phyloP scores from a whole-genome alignment of 2,329 filamentous ascomycete species.

The Aspergillus fijiensis region DNA sequence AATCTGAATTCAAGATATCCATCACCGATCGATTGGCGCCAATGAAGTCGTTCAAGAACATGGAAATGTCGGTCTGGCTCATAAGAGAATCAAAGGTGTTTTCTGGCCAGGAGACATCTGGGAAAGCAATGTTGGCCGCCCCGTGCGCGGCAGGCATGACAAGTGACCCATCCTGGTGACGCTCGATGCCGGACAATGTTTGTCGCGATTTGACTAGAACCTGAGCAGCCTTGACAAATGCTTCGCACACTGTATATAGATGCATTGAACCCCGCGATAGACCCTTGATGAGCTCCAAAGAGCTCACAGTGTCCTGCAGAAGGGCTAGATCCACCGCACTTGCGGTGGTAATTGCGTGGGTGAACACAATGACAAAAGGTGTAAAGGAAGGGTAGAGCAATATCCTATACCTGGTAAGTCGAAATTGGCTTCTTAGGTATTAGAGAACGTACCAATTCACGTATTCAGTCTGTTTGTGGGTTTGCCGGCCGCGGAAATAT shows the following conservation, averaged over 20 bases:
- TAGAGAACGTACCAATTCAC: conserved; percentile 23
- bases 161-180: conserved; percentile 25
- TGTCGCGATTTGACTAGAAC: conserved; percentile 25
- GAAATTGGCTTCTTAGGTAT: background rate
- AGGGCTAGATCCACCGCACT: conserved; percentile 21
- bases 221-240: conserved; percentile 26
- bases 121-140: conserved; percentile 22
- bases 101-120: conserved; percentile 26
- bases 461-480: conserved; percentile 30
- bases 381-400: conserved; percentile 29
- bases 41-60: conserved; percentile 31
- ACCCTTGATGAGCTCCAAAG: conserved; percentile 22
- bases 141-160: conserved; percentile 19
- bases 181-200: conserved; percentile 23
- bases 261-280: conserved; percentile 23
- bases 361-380: conserved; percentile 30
- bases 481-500: conserved; percentile 25
- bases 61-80: conserved; percentile 26
- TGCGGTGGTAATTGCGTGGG: conserved; percentile 28
- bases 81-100: conserved; percentile 22
- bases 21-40: conserved; percentile 26
- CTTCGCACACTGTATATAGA: conserved; percentile 23
- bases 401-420: conserved; percentile 16
- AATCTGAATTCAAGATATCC: conserved; percentile 25
- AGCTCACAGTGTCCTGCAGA: conserved; percentile 24